Evolutionary conservation across 108 stramenopile genomes (phyloP).

Genomic region (Hondaea fermentalgiana): DNA sequence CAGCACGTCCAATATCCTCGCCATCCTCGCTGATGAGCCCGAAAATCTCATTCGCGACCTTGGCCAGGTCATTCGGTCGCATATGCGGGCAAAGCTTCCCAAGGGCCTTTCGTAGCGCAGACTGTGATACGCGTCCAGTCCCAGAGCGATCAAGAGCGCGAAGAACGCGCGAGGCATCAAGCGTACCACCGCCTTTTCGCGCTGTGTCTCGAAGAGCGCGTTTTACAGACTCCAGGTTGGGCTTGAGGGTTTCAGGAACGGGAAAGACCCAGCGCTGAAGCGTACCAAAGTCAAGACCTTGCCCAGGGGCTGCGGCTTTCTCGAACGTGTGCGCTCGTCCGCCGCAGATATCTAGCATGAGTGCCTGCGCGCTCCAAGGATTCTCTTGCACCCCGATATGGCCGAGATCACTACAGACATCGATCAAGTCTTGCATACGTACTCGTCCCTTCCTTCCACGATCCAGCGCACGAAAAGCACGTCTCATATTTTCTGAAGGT

Average conservation of each 20-base stretch:
- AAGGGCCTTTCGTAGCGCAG: not conserved
- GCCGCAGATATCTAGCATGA: not conserved
- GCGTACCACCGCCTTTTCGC: not conserved
- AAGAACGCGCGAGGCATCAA: not conserved
- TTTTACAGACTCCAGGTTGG: not conserved
- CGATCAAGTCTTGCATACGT: not conserved
- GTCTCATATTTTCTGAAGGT: not conserved
- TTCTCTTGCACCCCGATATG: not conserved
- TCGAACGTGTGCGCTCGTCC: not conserved
- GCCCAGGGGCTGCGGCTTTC: not conserved
- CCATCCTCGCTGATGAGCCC: not conserved
- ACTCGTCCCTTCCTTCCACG: not conserved
- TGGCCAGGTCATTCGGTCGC: not conserved
- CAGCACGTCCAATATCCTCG: not conserved
- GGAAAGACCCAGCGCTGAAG: not conserved
- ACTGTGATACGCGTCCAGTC: not conserved
- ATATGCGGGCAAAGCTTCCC: not conserved
- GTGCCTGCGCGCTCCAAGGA: not conserved
- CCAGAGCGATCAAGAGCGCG: not conserved
- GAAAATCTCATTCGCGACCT: not conserved
- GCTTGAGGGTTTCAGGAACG: not conserved
- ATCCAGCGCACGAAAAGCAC: not conserved
- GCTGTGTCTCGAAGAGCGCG: not conserved
- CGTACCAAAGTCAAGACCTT: not conserved
- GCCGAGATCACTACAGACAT: not conserved